Percentiles rank a stretch among this genome's conserved stretches.
phyloP scores from a whole-genome alignment of 2,329 filamentous ascomycete species.

The Hypoxylon sp. region DNA sequence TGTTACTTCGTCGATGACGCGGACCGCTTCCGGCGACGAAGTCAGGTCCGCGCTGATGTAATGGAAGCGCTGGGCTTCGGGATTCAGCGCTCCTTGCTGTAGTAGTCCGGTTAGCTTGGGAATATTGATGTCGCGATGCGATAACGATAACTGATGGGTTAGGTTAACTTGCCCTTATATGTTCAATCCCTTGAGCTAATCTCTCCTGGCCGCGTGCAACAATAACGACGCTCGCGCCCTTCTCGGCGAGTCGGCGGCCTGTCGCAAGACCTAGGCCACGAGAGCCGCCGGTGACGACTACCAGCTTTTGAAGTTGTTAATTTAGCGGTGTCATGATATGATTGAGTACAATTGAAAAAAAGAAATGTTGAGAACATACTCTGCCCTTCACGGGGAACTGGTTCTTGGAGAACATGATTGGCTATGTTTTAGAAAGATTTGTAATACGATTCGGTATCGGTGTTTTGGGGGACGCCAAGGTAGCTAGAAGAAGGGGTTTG shows the following conservation, averaged over 20 bases:
- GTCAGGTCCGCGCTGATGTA: conserved; percentile 77
- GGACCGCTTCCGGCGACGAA: conserved; percentile 68
- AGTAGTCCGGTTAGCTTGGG: conserved; percentile 19
- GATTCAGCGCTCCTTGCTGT: conserved; percentile 65
- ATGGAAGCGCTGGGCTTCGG: conserved; percentile 72
- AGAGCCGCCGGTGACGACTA: conserved; percentile 78
- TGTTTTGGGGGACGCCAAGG: not conserved
- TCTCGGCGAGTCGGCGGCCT: conserved; percentile 72
- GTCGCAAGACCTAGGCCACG: conserved; percentile 78
- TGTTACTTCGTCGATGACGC: conserved; percentile 71
- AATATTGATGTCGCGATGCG: too few relatives aligned
- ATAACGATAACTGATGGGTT: too few relatives aligned
- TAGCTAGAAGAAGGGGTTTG: not conserved
- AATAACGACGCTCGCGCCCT: conserved; percentile 78
- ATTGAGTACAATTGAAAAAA: too few relatives aligned
- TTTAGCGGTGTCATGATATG: not conserved
- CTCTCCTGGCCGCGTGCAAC: conserved; percentile 75
- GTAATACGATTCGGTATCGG: not conserved
- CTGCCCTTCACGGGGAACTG: conserved; percentile 74
- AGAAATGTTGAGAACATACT: conserved; percentile 59
- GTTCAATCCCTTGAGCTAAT: conserved; percentile 69
- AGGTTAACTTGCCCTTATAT: conserved; percentile 64
- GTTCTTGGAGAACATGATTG: conserved; percentile 57
- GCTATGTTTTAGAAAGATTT: not conserved
- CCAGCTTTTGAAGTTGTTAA: conserved; percentile 64